These are phyloP conservation scores for Xylariales sp. DNA, from an alignment of 2,329 filamentous ascomycete genomes.

Conservation along the genomic window DNA sequence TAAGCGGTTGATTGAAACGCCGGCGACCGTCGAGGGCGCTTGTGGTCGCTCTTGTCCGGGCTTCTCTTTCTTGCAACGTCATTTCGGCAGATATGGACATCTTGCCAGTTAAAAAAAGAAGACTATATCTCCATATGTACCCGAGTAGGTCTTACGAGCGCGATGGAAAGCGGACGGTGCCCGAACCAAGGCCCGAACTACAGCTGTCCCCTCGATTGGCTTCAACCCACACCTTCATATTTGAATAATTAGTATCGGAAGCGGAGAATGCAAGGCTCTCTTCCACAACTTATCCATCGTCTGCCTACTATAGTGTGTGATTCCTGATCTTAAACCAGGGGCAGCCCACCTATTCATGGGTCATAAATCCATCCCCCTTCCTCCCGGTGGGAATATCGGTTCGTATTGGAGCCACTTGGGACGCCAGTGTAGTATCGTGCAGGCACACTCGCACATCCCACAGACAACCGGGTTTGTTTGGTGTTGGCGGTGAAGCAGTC, in stretches of 20 bases:
- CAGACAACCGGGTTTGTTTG: slow-evolving; percentile 19
- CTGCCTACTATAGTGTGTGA: slow-evolving; percentile 16
- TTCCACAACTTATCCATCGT: slow-evolving; percentile 15
- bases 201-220: background rate
- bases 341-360: slow-evolving; percentile 31
- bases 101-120: background rate
- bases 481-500: slow-evolving; percentile 24
- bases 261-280: slow-evolving; percentile 13
- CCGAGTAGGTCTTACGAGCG: too few relatives aligned
- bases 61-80: background rate
- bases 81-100: background rate
- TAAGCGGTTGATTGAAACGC: slow-evolving; percentile 18
- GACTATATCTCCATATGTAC: background rate
- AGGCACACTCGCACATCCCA: slow-evolving; percentile 14
- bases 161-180: slow-evolving; percentile 17
- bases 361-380: slow-evolving; percentile 25
- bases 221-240: slow-evolving; percentile 7
- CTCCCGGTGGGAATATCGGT: slow-evolving; percentile 30
- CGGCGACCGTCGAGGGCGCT: slow-evolving; percentile 15
- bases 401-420: slow-evolving; percentile 38
- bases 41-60: slow-evolving; percentile 14
- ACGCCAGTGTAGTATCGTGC: slow-evolving; percentile 35
- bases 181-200: background rate
- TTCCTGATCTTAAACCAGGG: slow-evolving; percentile 31
- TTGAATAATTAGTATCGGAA: background rate